These are phyloP conservation scores for Rhodocollybia butyracea DNA, from an alignment of 768 basidiomycete genomes.

Conservation along the genomic window DNA sequence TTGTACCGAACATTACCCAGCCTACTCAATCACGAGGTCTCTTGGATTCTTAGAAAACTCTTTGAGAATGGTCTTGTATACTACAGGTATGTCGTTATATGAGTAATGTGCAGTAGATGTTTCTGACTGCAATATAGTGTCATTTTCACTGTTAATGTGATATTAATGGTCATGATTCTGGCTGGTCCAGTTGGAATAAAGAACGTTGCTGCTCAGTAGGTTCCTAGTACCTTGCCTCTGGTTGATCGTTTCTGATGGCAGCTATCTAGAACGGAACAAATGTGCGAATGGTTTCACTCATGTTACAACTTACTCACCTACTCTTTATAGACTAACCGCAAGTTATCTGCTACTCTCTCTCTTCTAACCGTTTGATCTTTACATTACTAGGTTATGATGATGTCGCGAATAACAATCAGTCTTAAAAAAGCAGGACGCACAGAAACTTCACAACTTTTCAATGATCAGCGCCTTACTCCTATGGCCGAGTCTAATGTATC, in stretches of 20 bases:
- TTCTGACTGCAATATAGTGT: background rate
- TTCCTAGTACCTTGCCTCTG: background rate
- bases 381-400: too few species aligned
- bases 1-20: background rate
- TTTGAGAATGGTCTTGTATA: conserved; percentile 1
- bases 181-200: background rate
- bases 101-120: background rate
- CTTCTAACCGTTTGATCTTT: too few species aligned
- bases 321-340: too few species aligned
- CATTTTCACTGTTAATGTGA: background rate
- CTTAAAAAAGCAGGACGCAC: too few species aligned
- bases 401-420: too few species aligned
- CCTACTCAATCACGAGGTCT: background rate
- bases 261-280: background rate
- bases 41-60: background rate
- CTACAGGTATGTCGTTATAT: background rate
- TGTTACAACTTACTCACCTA: too few species aligned
- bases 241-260: background rate
- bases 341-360: too few species aligned
- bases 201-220: background rate
- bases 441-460: too few species aligned
- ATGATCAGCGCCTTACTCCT: too few species aligned
- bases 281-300: too few species aligned
- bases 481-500: too few species aligned
- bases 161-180: background rate